Conservation (phyloP, 305 asterid genomes). For the Fraxinus greggii region DNA sequence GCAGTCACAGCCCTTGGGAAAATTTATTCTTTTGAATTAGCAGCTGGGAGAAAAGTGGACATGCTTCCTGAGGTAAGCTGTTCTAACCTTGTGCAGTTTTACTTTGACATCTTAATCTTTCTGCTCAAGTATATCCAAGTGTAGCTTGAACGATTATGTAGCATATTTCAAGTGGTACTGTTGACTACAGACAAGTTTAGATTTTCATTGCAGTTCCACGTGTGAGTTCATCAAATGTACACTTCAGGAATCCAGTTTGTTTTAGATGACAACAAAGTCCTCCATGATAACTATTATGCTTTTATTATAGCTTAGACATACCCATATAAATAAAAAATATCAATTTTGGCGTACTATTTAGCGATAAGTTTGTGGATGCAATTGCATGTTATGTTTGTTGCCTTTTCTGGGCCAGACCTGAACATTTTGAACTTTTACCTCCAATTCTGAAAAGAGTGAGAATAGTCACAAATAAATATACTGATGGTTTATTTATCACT, state of each 20-base stretch:
- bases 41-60: conserved; percentile 84
- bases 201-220: neutral
- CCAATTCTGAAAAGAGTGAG: neutral
- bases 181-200: neutral
- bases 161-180: neutral
- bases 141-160: conserved; percentile 7
- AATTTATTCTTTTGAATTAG: conserved; percentile 85
- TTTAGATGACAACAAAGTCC: conserved; percentile 10
- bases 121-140: conserved; percentile 1
- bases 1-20: conserved; percentile 86
- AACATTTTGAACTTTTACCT: neutral
- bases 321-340: neutral
- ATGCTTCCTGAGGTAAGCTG: conserved; percentile 76
- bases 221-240: conserved; percentile 1
- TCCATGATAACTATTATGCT: neutral
- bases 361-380: neutral
- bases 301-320: conserved; percentile 5
- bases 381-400: neutral
- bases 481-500: no score
- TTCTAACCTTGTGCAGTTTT: conserved; percentile 13
- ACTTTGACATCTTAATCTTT: conserved; percentile 1
- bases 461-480: neutral
- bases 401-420: neutral
- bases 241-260: neutral
- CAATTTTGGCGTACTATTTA: neutral